Percentiles rank a stretch among this genome's conserved stretches.
Evolutionary conservation across 345 rosid genomes (phyloP).

Genomic region (Eucalyptus melliodora): DNA sequence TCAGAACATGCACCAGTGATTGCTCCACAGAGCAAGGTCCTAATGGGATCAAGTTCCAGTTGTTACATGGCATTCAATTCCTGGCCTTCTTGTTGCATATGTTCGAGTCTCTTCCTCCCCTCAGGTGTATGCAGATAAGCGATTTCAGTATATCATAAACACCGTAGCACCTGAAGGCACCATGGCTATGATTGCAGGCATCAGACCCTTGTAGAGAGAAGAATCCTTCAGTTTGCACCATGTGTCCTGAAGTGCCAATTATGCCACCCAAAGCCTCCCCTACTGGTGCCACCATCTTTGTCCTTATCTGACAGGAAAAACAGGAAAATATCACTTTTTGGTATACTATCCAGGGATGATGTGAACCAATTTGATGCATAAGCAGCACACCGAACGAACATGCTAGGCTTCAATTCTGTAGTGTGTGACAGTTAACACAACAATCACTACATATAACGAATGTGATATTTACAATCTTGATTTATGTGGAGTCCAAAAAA

Average conservation of each 20-base stretch:
- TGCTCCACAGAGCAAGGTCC: constrained; percentile 82
- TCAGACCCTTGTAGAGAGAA: constrained; percentile 80
- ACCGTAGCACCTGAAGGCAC: constrained; percentile 94
- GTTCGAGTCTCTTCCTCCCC: constrained; percentile 51
- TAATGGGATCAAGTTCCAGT: constrained; percentile 67
- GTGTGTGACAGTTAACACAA: background rate
- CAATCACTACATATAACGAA: background rate
- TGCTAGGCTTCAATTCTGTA: background rate
- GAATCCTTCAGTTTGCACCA: constrained; percentile 75
- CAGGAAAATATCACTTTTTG: background rate
- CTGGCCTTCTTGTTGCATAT: constrained; percentile 46
- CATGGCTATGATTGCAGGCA: constrained; percentile 72
- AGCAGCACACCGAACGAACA: background rate
- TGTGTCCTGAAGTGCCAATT: constrained; percentile 54
- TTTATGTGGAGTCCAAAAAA: background rate
- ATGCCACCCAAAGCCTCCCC: constrained; percentile 87
- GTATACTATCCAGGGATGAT: background rate
- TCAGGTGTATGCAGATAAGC: constrained; percentile 69
- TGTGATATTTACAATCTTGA: background rate
- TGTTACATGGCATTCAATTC: constrained; percentile 65
- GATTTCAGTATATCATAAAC: constrained; percentile 78
- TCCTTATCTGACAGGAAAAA: constrained; percentile 39
- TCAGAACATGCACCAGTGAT: constrained; percentile 83
- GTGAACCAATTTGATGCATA: background rate
- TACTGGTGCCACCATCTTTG: constrained; percentile 79